Percentiles rank a stretch among this genome's conserved stretches.
These are phyloP conservation scores for Aspergillus chevalieri DNA, from an alignment of 2,329 filamentous ascomycete genomes.

Conservation along the genomic window DNA sequence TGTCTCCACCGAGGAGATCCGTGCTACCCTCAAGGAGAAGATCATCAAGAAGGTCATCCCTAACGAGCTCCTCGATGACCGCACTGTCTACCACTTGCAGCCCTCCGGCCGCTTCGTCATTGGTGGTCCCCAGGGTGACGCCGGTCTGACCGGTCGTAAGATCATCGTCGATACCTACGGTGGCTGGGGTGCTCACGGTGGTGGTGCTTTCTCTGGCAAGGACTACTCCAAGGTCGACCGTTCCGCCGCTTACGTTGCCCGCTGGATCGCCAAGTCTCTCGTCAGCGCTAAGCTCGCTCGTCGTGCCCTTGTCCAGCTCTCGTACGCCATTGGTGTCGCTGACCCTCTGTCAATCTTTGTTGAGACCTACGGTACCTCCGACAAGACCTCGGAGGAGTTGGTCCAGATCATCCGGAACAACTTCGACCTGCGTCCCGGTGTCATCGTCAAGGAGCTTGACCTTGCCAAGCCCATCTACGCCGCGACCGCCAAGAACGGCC, in stretches of 20 bases:
- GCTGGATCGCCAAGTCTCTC: constrained; percentile 99
- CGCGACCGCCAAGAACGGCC: constrained; percentile 98
- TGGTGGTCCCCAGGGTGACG: constrained; percentile 97
- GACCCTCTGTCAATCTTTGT: constrained; percentile 98
- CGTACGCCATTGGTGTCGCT: constrained; percentile 97
- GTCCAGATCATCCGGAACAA: constrained; percentile 91
- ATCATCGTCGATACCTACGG: constrained; percentile 99
- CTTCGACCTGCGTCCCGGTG: constrained; percentile 96
- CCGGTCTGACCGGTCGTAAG: constrained; percentile 97
- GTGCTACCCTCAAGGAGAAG: constrained; percentile 94
- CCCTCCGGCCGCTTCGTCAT: constrained; percentile 98
- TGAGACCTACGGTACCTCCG: constrained; percentile 92
- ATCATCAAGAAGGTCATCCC: constrained; percentile 95
- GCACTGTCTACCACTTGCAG: constrained; percentile 97
- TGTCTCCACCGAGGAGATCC: constrained; percentile 84
- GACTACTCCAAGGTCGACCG: constrained; percentile 99
- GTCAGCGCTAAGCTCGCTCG: constrained; percentile 83
- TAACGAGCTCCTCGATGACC: constrained; percentile 81
- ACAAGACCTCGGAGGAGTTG: constrained; percentile 83
- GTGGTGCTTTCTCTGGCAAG: constrained; percentile 99
- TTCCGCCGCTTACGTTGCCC: constrained; percentile 91
- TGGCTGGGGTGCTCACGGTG: constrained; percentile 99
- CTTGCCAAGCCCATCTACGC: constrained; percentile 95
- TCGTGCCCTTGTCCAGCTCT: constrained; percentile 92
- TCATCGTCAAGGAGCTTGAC: constrained; percentile 96